These are phyloP conservation scores for Tuber borchii DNA, from an alignment of 495 filamentous ascomycete species.

Conservation along the genomic window DNA sequence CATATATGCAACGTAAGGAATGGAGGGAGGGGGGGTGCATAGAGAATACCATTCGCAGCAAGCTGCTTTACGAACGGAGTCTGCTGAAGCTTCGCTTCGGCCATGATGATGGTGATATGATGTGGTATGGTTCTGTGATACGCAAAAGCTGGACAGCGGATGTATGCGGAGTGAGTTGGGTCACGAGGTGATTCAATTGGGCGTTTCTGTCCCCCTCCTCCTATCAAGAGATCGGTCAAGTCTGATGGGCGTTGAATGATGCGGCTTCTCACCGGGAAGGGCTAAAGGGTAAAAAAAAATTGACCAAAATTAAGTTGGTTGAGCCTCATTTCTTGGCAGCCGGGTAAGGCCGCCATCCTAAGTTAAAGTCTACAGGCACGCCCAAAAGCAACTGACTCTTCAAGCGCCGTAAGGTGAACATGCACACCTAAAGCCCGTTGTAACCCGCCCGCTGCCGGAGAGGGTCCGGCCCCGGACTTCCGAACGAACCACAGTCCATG, in stretches of 20 bases:
- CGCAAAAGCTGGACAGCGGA: neutral
- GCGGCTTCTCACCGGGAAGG: neutral
- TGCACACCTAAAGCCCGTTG: neutral
- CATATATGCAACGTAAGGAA: constrained; percentile 10
- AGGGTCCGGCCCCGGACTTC: too few species aligned
- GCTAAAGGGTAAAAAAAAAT: constrained; percentile 16
- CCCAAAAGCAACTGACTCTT: neutral
- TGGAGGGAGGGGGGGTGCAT: neutral
- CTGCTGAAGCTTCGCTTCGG: constrained; percentile 29
- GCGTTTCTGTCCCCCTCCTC: neutral
- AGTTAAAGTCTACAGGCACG: neutral
- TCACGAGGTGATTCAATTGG: neutral
- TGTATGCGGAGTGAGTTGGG: neutral
- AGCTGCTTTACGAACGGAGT: constrained; percentile 67
- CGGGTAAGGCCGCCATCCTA: constrained; percentile 16
- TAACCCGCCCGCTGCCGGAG: too few species aligned
- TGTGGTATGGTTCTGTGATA: neutral
- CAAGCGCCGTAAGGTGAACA: neutral
- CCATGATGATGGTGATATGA: constrained; percentile 15
- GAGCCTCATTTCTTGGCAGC: constrained; percentile 22
- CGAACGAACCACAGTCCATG: neutral
- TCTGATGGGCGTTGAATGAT: neutral
- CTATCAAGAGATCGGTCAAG: neutral
- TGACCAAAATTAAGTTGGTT: neutral
- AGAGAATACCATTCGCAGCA: constrained; percentile 61